These are phyloP conservation scores for Boletus reticulatus DNA, from an alignment of 768 basidiomycete species.

Conservation along the genomic window DNA sequence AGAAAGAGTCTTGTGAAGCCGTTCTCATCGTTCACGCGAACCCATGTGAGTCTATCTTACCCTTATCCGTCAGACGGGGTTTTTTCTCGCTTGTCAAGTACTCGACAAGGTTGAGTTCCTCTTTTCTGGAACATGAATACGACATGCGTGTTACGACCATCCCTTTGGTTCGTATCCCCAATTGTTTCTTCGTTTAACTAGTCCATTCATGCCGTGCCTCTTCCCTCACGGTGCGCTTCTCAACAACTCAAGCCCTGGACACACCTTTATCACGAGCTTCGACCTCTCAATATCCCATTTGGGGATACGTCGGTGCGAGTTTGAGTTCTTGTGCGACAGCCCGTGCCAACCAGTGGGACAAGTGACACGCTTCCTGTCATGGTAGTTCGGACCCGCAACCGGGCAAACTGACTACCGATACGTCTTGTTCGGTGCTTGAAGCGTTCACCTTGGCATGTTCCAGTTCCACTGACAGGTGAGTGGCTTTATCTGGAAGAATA, in stretches of 20 bases:
- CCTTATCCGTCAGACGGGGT: not conserved
- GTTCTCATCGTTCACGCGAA: not conserved
- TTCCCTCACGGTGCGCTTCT: constrained; percentile 19
- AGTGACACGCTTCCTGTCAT: not conserved
- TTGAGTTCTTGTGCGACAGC: constrained; percentile 2
- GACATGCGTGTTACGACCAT: constrained; percentile 3
- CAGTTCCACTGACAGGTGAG: not conserved
- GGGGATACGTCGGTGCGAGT: not conserved
- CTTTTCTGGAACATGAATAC: not conserved
- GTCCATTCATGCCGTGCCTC: not conserved
- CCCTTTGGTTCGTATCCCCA: not conserved
- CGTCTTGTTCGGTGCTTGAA: not conserved
- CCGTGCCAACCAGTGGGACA: constrained; percentile 3
- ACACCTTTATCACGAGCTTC: constrained; percentile 9
- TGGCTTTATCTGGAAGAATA: not conserved
- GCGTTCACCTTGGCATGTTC: not conserved
- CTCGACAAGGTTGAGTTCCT: constrained; percentile 16
- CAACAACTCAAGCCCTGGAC: not conserved
- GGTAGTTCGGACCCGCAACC: not conserved
- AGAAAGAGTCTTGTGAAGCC: not conserved
- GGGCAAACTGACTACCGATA: not conserved
- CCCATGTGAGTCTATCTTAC: not conserved
- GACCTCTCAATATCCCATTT: constrained; percentile 10
- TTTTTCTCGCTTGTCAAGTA: not conserved
- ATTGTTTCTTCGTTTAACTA: not conserved